Conservation (phyloP, 805 yeast genomes). For the Lachancea kluyveri region DNA sequence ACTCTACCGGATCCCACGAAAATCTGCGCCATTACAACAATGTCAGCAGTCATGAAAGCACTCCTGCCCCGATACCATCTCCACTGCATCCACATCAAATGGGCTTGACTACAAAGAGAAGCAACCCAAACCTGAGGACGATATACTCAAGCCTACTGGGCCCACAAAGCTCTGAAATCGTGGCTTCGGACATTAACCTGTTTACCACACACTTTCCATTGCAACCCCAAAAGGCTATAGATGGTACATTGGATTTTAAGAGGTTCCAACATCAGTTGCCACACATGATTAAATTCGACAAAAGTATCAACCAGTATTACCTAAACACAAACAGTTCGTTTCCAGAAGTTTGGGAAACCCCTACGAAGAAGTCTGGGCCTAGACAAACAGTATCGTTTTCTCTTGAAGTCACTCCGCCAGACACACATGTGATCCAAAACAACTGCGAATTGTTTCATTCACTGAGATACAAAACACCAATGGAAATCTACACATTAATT, state of each 20-base stretch:
- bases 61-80: conserved; percentile 4
- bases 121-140: conserved; percentile 1
- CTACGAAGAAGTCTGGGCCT: too few species aligned
- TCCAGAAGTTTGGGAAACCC: conserved; percentile 55
- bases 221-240: conserved; percentile 19
- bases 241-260: conserved; percentile 18
- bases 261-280: conserved; percentile 8
- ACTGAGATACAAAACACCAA: conserved; percentile 51
- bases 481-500: conserved; percentile 73
- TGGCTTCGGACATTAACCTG: conserved; percentile 21
- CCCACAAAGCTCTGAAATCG: conserved; percentile 20
- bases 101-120: conserved; percentile 1
- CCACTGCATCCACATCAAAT: conserved; percentile 1
- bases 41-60: conserved; percentile 6
- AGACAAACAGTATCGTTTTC: conserved; percentile 19
- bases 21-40: conserved; percentile 1
- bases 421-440: conserved; percentile 12
- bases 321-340: conserved; percentile 49
- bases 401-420: conserved; percentile 21
- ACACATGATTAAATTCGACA: conserved; percentile 37
- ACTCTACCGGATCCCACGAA: conserved; percentile 10
- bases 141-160: conserved; percentile 26
- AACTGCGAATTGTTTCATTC: conserved; percentile 30
- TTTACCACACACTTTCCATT: conserved; percentile 28
- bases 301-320: conserved; percentile 59